Evolutionary conservation across 2,329 filamentous ascomycete genomes (phyloP), one percentile per base, ranked within the genome.

Genomic region (Penicillium paneum): DNA sequence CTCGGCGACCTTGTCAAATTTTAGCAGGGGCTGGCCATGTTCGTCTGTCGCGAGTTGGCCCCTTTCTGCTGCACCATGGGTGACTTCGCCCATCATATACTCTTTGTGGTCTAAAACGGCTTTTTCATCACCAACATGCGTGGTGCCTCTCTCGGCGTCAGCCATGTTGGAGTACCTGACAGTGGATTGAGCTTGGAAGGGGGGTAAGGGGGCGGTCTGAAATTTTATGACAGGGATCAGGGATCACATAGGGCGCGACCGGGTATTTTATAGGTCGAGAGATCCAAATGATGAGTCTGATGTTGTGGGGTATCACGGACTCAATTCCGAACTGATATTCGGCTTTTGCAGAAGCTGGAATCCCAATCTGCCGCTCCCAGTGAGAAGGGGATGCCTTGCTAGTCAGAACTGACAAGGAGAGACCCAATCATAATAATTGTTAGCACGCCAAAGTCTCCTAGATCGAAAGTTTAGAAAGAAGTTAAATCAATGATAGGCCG

Each of bases 1-100:
- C 65, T 88, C 87, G 2, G 81, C 83, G 28, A 71, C 76, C 3
- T 76, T 72, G 60, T 87, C 84, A 60, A 85, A 82, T n/a, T 76
- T 61, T 12, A 83, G 68, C 3, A 82, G 71, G 0, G 81, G 65
- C 28, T 76, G 68, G 19, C 81, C 81, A 65, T 82, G 78, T 75
- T 76, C 73, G 57, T 81, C 78, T 1, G 79, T 81, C 1, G 78
- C 79, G 5, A 69, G 67, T 47, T 78, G 73, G 12, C 79, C 79
- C 17, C 69, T 66, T 40, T 74, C 78, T 13, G 76, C 78, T 7
- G 74, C 74, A 41, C 72, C 70, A 40, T 69, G 71, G 28, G 68
- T 61, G 34, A 60, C 46, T 28, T 64, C 58, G 1, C 41, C 26
- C 24, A 50, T 38, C 5, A 59, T 40, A n/a, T 46, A 39, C 29